Evolutionary conservation across 192 early-diverging fungal species (phyloP), one percentile per base, ranked within the genome.

Genomic region (Spinellus fusiger): DNA sequence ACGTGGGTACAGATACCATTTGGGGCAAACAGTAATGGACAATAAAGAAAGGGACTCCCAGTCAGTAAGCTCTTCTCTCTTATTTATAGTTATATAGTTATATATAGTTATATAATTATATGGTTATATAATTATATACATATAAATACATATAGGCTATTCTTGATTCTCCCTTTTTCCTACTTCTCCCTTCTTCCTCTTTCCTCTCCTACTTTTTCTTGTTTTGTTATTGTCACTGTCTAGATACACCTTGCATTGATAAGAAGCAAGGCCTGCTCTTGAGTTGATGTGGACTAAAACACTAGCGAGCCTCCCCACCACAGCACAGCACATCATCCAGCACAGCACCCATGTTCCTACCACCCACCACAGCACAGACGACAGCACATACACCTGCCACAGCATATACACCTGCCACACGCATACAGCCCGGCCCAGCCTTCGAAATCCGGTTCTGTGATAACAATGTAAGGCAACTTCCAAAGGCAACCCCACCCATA

Each of bases 381-480:
- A 37, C 5, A 9, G 13, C 5, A 37, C 5, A 37, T 9, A 37
- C 13, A 44, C 40, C 18, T 44, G 40, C 13, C 40, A 44, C 18
- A n/a, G 7, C 6, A n/a, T 44, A 44, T 18, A 44, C 18, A 18
- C 40, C 40, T n/a, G 46, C 46, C 10, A 52, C 49, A 16, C n/a
- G 29, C 5, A 54, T 31, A 28, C 5, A 16, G 18, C 23, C 15
- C 22, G 58, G 58, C 12, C 44, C 58, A 28, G 58, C 58, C 32
- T 60, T 49, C 49, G 58, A 60, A 48, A 48, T 60, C 4, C 58
- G 58, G 23, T 60, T 60, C 33, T 60, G 58, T 31, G 58, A 60
- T 15, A 27, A 49, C 46, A 49, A 60, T 47, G 58, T 60, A 60
- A 31, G 48, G n/a, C 27, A 23, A 23, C 20, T 22, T 49, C n/a